Conservation (phyloP, 1,284 basidiomycete species). For the Ceratobasidium sp. region DNA sequence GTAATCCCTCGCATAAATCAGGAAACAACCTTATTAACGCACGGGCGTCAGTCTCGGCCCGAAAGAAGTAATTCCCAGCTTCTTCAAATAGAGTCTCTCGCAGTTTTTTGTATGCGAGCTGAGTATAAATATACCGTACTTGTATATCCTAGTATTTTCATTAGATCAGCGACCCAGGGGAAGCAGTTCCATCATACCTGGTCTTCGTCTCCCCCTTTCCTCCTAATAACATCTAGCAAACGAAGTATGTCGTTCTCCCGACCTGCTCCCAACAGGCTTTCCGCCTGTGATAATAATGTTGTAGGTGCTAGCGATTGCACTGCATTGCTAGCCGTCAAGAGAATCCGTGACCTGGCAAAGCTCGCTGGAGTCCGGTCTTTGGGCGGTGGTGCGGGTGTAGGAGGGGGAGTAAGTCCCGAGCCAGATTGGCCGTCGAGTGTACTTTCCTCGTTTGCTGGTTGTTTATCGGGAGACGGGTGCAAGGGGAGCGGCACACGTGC, state of each 20-base stretch:
- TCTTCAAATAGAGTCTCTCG: constrained; percentile 76
- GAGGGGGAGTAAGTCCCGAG: constrained; percentile 41
- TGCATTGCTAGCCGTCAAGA: constrained; percentile 67
- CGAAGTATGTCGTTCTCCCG: constrained; percentile 67
- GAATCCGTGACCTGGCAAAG: constrained; percentile 56
- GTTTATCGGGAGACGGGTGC: background rate
- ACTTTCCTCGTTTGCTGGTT: background rate
- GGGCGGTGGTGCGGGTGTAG: constrained; percentile 29
- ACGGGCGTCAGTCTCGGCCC: constrained; percentile 76
- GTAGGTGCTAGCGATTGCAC: constrained; percentile 73
- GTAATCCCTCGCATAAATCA: constrained; percentile 60
- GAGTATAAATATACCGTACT: constrained; percentile 74
- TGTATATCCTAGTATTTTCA: constrained; percentile 4
- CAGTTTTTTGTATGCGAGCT: constrained; percentile 75
- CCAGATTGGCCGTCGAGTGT: constrained; percentile 12
- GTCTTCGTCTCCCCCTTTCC: constrained; percentile 61
- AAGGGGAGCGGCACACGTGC: constrained; percentile 32
- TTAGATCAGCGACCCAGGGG: background rate
- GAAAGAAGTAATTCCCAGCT: constrained; percentile 73
- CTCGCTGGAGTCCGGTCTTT: constrained; percentile 18
- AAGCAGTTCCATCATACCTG: constrained; percentile 53
- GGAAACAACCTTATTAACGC: constrained; percentile 78
- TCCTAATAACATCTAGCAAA: constrained; percentile 65
- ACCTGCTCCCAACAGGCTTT: constrained; percentile 69
- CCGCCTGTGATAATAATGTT: constrained; percentile 74